A percentile compares a stretch with the other conserved stretches of the same genome.
phyloP scores from a whole-genome alignment of 164 flowering plant species.

The Umbilicus rupestris region DNA sequence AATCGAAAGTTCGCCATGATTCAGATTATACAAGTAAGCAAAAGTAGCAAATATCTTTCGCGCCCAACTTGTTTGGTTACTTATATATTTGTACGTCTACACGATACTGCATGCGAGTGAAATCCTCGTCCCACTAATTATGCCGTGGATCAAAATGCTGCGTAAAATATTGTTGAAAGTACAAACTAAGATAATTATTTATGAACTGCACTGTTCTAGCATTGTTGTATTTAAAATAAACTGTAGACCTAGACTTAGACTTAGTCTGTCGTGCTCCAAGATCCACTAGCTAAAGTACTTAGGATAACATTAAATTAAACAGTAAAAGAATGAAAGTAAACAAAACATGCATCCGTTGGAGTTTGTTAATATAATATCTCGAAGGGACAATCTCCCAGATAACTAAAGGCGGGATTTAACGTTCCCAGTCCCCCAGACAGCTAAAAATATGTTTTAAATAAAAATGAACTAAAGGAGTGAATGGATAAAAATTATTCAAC shows the following conservation, averaged over 20 bases:
- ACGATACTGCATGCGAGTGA: not conserved
- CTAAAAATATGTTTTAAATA: not conserved
- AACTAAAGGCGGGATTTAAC: not conserved
- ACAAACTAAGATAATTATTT: not conserved
- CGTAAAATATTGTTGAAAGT: not conserved
- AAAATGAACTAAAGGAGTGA: not conserved
- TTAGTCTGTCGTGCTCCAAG: not conserved
- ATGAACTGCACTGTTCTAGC: not conserved
- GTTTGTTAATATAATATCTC: not conserved
- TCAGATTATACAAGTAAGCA: slow-evolving; percentile 12
- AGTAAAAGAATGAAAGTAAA: not conserved
- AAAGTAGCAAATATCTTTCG: not conserved
- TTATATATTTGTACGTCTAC: not conserved
- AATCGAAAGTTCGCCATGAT: not conserved
- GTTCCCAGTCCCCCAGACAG: not conserved
- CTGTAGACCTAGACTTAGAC: not conserved
- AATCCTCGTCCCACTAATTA: not conserved
- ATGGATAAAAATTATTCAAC: not conserved
- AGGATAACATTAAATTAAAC: not conserved
- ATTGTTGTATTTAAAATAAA: not conserved
- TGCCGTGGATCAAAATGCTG: not conserved
- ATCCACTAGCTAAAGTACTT: not conserved
- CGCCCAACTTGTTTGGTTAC: slow-evolving; percentile 23
- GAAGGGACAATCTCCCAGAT: not conserved
- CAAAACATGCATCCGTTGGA: not conserved